A percentile compares a stretch with the other conserved stretches of the same genome.
Conservation (phyloP, 306 rosid species). For the Castanea sativa region DNA sequence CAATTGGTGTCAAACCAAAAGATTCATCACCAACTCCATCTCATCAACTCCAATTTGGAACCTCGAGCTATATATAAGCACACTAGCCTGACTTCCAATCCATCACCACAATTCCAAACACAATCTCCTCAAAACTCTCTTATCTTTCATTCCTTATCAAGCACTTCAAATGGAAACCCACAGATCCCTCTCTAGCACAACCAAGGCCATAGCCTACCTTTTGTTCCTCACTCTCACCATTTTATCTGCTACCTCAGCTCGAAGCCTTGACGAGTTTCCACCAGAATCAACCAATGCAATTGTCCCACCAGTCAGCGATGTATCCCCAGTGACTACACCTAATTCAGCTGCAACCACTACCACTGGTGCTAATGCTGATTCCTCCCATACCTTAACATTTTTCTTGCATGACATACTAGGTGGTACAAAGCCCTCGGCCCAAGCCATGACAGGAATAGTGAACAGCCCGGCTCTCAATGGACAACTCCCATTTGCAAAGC, state of each 20-base stretch:
- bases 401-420: constrained; percentile 16
- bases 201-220: neutral
- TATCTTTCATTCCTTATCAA: neutral
- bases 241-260: neutral
- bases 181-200: neutral
- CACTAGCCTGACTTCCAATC: neutral
- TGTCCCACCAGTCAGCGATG: neutral
- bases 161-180: neutral
- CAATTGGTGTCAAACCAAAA: constrained; percentile 12
- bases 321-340: neutral
- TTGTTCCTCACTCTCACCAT: constrained; percentile 1
- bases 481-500: constrained; percentile 12
- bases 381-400: constrained; percentile 6
- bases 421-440: constrained; percentile 8
- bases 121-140: neutral
- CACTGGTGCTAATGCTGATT: neutral
- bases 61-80: neutral
- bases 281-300: neutral
- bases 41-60: constrained; percentile 19
- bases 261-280: neutral
- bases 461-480: constrained; percentile 16
- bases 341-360: neutral
- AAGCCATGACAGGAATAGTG: constrained; percentile 2
- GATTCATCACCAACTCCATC: constrained; percentile 20
- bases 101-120: neutral